Base-by-base conservation (phyloP, 805 yeast species). In the Kregervanrija pseudodelftensis region DNA sequence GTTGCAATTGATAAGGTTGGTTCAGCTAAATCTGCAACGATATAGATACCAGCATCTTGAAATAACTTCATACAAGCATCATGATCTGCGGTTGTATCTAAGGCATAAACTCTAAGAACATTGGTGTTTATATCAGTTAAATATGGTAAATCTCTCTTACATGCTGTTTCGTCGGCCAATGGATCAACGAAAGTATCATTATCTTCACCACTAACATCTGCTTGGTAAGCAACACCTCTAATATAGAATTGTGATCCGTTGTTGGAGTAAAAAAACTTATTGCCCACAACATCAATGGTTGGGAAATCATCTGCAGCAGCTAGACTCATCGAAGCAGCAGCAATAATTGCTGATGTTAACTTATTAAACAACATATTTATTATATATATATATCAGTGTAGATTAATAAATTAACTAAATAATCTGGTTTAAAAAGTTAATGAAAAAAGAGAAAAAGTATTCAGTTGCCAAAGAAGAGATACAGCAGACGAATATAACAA, bases 201-300 rank as follows among this genome's bases (percentile, higher is more conserved):
- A 31, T 61, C 71, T 36, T 69, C 49, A 53, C 74, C 74, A 38
- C 74, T 70, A 33, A 80, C 73, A 61, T 82, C 81, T 52, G 78
- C 79, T 69, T 84, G 95, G 67, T 85, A 85, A 41, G 93, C 93
- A 50, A 85, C 69, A 70, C 93, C 95, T 59, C 71, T 79, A 57
- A 85, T 77, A 65, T 74, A 82, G 60, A 85, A 85, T 62, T 83
- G 90, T 44, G 88, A 77, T 42, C 90, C 91, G 58, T 84, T 84
- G 66, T 80, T 81, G 47, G 85, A 69, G 67, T 68, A 85, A 72
- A 75, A 85, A 59, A 85, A 84, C 64, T 84, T 83, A 75, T 82
- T 83, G 50, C 91, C 91, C 46, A 75, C 77, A 51, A 84, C 74
- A 57, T 82, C 87, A 53, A 85, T 78, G 33, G 81, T 73, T 50